Evolutionary conservation across 345 rosid genomes (phyloP).

Genomic region (Trapa bicornis): DNA sequence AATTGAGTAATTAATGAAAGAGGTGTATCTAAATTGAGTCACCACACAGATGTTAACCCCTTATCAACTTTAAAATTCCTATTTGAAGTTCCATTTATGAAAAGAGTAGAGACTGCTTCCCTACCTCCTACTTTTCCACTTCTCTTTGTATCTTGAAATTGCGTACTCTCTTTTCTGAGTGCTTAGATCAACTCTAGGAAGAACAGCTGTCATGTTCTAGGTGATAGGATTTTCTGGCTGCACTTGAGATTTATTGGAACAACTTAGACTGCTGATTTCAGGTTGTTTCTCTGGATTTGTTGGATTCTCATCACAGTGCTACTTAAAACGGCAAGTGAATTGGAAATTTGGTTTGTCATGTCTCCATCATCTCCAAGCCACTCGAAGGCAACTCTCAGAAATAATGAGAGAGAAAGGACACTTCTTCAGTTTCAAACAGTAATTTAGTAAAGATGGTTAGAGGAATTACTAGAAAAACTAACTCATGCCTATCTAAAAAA

Average conservation of each 20-base stretch:
- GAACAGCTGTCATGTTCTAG: conserved; percentile 4
- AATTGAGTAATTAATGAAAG: too few relatives aligned
- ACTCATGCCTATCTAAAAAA: not conserved
- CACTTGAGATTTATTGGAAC: conserved; percentile 15
- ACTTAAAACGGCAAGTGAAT: conserved; percentile 11
- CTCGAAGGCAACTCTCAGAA: conserved; percentile 23
- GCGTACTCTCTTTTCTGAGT: conserved; percentile 41
- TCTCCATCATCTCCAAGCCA: conserved; percentile 24
- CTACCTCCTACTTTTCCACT: conserved; percentile 10
- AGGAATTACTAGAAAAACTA: not conserved
- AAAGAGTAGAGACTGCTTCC: too few relatives aligned
- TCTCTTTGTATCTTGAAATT: too few relatives aligned
- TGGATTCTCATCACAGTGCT: not conserved
- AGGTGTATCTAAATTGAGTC: too few relatives aligned
- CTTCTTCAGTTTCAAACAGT: not conserved
- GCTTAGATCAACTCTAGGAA: conserved; percentile 35
- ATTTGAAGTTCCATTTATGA: too few relatives aligned
- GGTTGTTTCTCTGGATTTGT: conserved; percentile 18
- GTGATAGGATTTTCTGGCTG: conserved; percentile 11
- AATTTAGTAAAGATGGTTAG: not conserved
- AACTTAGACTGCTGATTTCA: conserved; percentile 11
- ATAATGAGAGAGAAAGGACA: not conserved
- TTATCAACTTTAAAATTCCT: too few relatives aligned
- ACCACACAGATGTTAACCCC: too few relatives aligned
- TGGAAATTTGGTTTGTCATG: conserved; percentile 18